phyloP scores from a whole-genome alignment of 2,329 filamentous ascomycete species.

The Colletotrichum somersetense region DNA sequence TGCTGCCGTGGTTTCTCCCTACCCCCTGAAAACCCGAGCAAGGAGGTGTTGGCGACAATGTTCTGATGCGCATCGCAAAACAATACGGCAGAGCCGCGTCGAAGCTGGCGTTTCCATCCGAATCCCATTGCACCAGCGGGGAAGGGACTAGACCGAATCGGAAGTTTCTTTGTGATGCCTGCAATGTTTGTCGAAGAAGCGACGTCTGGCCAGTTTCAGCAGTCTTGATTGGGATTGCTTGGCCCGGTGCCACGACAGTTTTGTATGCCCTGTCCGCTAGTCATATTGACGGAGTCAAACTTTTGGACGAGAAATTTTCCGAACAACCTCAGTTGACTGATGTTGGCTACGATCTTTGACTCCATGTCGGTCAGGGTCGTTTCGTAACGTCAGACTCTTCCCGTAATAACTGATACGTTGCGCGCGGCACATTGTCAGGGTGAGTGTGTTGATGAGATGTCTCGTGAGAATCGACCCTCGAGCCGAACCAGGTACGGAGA shows the following conservation, averaged over 20 bases:
- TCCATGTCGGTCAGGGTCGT: background rate
- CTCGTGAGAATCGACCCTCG: background rate
- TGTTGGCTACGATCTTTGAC: background rate
- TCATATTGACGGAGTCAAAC: slow-evolving; percentile 2
- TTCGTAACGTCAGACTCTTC: background rate
- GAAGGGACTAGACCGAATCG: slow-evolving; percentile 19
- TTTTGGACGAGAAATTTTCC: background rate
- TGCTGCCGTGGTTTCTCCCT: slow-evolving; percentile 26
- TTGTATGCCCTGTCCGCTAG: slow-evolving; percentile 20
- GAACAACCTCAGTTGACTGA: slow-evolving; percentile 8
- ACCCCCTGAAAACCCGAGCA: slow-evolving; percentile 21
- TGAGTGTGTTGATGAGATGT: background rate
- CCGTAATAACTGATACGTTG: background rate
- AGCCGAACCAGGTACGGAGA: background rate
- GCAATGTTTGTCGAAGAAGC: slow-evolving; percentile 39
- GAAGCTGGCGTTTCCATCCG: background rate
- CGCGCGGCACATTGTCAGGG: background rate
- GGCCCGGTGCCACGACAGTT: slow-evolving; percentile 38
- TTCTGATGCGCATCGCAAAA: slow-evolving; percentile 28
- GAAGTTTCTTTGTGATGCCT: slow-evolving; percentile 34
- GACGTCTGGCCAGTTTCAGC: slow-evolving; percentile 34
- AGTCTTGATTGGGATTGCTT: slow-evolving; percentile 37
- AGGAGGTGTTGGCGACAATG: slow-evolving; percentile 4
- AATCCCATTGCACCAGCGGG: slow-evolving; percentile 18
- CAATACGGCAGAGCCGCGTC: slow-evolving; percentile 31